These are phyloP conservation scores for Triticum dicoccoides DNA, from an alignment of 176 grass and related monocot genomes.

Conservation along the genomic window DNA sequence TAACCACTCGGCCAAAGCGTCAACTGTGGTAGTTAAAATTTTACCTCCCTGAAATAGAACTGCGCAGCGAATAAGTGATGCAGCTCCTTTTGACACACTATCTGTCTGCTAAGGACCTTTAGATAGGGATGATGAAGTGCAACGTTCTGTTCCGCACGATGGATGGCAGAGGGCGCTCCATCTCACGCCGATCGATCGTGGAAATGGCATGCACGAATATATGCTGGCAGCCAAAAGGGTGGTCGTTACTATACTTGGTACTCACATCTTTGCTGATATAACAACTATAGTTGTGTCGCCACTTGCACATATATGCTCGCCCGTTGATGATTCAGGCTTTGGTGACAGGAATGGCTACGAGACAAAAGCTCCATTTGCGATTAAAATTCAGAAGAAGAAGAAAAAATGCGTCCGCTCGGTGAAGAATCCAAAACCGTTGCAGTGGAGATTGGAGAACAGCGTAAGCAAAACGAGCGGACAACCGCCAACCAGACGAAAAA, in stretches of 20 bases:
- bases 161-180: not conserved
- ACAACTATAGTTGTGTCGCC: not conserved
- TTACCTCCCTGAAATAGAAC: rapidly evolving
- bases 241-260: too few relatives aligned
- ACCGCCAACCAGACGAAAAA: not conserved
- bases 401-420: too few relatives aligned
- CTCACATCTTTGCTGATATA: too few relatives aligned
- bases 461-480: not conserved
- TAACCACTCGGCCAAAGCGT: constrained; percentile 99
- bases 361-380: too few relatives aligned
- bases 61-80: not conserved
- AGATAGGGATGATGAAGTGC: not conserved
- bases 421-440: not conserved
- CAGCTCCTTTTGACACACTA: not conserved
- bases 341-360: not conserved
- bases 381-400: too few relatives aligned
- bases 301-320: too few relatives aligned
- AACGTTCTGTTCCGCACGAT: not conserved
- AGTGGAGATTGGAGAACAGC: not conserved
- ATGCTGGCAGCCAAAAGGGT: not conserved
- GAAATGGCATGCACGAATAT: not conserved
- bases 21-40: not conserved
- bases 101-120: not conserved
- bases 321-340: not conserved
- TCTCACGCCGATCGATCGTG: too few relatives aligned